Percentiles rank a stretch among this genome's conserved stretches.
Conservation (phyloP, 1,139 yeast species). For the Magnusiomyces paraingens region DNA sequence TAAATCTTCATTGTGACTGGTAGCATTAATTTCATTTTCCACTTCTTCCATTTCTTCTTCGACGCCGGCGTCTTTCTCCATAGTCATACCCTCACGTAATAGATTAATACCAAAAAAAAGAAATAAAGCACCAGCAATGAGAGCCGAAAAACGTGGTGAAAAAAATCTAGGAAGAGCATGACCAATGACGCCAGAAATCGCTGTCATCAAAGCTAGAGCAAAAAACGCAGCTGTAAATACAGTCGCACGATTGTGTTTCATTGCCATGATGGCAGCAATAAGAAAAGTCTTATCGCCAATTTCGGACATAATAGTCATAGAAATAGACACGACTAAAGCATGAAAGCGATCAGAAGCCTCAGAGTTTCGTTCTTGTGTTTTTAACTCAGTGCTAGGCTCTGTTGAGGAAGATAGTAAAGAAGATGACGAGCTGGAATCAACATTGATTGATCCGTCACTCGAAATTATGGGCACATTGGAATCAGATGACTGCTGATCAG, state of each 20-base stretch:
- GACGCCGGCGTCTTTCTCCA: conserved; percentile 79
- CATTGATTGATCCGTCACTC: conserved; percentile 7
- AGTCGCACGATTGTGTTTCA: conserved; percentile 76
- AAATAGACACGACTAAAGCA: conserved; percentile 33
- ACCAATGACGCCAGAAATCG: conserved; percentile 85
- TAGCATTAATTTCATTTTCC: conserved; percentile 79
- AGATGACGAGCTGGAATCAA: conserved; percentile 14
- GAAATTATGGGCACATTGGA: background rate
- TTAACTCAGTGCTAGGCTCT: no score
- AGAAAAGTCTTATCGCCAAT: conserved; percentile 96
- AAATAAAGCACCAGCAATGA: conserved; percentile 74
- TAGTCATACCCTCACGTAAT: conserved; percentile 69
- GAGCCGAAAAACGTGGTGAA: conserved; percentile 72
- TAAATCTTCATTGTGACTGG: conserved; percentile 43
- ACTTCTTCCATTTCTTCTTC: conserved; percentile 96
- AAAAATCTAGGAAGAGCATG: conserved; percentile 82
- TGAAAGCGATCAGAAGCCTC: conserved; percentile 19
- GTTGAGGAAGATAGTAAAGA: conserved; percentile 12
- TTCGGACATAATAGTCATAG: conserved; percentile 87
- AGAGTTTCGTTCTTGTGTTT: no score
- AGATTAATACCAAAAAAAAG: conserved; percentile 76
- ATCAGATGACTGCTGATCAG: background rate
- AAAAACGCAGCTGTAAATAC: conserved; percentile 84
- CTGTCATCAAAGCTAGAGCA: conserved; percentile 87
- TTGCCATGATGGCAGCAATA: conserved; percentile 96